Conservation (phyloP, 306 rosid genomes). For the Quercus gilva region DNA sequence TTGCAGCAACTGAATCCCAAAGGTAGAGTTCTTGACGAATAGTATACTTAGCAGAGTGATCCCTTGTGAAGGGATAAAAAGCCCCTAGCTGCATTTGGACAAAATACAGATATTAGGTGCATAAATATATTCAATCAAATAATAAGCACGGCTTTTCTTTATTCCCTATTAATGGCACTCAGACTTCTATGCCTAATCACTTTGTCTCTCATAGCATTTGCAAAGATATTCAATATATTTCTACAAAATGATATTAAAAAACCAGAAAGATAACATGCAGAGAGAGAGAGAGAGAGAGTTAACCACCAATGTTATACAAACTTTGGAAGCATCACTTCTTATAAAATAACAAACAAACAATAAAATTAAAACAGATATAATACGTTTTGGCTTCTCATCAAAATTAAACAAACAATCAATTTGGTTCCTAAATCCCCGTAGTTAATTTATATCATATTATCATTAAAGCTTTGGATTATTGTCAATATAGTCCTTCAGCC, state of each 20-base stretch:
- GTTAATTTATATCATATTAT: too few species aligned
- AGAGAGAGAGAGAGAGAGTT: neutral
- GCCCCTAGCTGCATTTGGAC: conserved; percentile 67
- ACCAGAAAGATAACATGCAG: neutral
- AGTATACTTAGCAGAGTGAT: conserved; percentile 51
- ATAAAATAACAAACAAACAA: neutral
- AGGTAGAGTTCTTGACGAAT: conserved; percentile 77
- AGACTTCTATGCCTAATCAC: too few species aligned
- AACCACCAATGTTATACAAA: neutral
- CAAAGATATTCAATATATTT: neutral
- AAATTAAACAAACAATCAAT: too few species aligned
- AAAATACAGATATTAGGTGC: neutral
- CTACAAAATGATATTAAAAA: neutral
- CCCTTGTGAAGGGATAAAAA: conserved; percentile 88
- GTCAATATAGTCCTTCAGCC: too few species aligned
- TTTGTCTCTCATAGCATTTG: too few species aligned
- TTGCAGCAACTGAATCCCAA: conserved; percentile 81
- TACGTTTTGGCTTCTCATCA: too few species aligned
- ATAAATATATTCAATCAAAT: neutral
- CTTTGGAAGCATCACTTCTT: neutral
- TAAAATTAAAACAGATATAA: too few species aligned
- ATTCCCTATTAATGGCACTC: too few species aligned
- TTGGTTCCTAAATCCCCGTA: too few species aligned
- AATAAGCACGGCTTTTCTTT: too few species aligned
- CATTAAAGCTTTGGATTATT: too few species aligned